Conservation (phyloP, 2,329 filamentous ascomycete species). For the Trichoderma semiorbis region DNA sequence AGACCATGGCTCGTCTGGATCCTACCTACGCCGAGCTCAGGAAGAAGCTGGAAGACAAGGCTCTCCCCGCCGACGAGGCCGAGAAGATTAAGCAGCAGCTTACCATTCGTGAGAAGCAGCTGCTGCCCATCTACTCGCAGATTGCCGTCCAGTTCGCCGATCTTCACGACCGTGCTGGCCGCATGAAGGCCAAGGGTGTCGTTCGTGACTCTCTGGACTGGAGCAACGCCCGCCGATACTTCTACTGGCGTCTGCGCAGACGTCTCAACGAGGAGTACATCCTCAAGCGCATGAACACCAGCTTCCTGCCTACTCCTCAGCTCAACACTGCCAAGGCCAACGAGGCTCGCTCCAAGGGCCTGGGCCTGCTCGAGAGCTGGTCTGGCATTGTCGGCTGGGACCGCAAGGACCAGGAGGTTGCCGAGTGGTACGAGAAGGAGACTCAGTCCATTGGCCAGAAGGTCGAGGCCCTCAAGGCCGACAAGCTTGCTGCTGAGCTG, state of each 20-base stretch:
- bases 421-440: conserved; percentile 96
- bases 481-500: conserved; percentile 54
- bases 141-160: conserved; percentile 97
- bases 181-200: conserved; percentile 96
- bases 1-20: conserved; percentile 95
- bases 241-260: conserved; percentile 98
- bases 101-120: conserved; percentile 76
- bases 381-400: conserved; percentile 74
- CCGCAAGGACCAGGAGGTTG: conserved; percentile 75
- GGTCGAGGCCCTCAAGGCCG: conserved; percentile 78
- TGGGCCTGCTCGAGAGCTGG: conserved; percentile 79
- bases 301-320: conserved; percentile 32
- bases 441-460: conserved; percentile 77
- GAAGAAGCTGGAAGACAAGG: conserved; percentile 63
- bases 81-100: conserved; percentile 80
- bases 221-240: conserved; percentile 90
- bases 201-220: conserved; percentile 83
- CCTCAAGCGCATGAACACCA: conserved; percentile 75
- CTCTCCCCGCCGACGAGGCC: conserved; percentile 68
- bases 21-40: conserved; percentile 77
- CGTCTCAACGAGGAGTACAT: conserved; percentile 97
- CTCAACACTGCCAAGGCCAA: conserved; percentile 41
- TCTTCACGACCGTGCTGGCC: conserved; percentile 91
- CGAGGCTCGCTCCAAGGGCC: conserved; percentile 61
- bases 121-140: conserved; percentile 90